Percentiles rank a stretch among this genome's conserved stretches.
Conservation (phyloP, 2,329 filamentous ascomycete species). For the Cladosporium sphaerospermum region DNA sequence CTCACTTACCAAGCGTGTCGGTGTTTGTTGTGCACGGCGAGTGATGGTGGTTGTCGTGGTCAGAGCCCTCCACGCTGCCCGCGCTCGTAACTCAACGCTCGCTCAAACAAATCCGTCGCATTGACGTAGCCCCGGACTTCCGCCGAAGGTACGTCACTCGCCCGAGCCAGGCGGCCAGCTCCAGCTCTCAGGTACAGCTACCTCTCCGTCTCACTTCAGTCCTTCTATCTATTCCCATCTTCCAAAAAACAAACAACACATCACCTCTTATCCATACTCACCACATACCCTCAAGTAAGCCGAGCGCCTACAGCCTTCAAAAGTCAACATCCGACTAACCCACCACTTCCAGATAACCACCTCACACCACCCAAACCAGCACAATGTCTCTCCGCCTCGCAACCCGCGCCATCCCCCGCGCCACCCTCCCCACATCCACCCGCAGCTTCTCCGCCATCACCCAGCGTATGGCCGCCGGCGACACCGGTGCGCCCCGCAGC, state of each 20-base stretch:
- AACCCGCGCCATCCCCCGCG: slow-evolving; percentile 24
- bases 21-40: too few species aligned
- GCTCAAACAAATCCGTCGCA: neutral
- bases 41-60: too few species aligned
- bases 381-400: slow-evolving; percentile 22
- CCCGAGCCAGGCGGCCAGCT: neutral
- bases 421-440: slow-evolving; percentile 27
- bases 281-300: neutral
- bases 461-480: slow-evolving; percentile 38
- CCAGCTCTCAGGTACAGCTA: neutral
- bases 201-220: neutral
- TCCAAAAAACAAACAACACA: neutral
- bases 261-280: neutral
- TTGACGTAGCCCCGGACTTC: neutral
- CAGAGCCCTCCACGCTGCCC: too few species aligned
- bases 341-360: neutral
- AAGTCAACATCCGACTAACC: slow-evolving; percentile 9
- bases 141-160: too few species aligned
- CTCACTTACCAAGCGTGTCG: too few species aligned
- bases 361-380: slow-evolving; percentile 9
- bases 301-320: neutral
- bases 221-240: neutral
- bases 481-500: slow-evolving; percentile 37
- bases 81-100: too few species aligned
- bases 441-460: slow-evolving; percentile 39